A percentile compares a stretch with the other conserved stretches of the same genome.
Conservation (phyloP, 306 rosid genomes). For the Trifolium fragiferum region DNA sequence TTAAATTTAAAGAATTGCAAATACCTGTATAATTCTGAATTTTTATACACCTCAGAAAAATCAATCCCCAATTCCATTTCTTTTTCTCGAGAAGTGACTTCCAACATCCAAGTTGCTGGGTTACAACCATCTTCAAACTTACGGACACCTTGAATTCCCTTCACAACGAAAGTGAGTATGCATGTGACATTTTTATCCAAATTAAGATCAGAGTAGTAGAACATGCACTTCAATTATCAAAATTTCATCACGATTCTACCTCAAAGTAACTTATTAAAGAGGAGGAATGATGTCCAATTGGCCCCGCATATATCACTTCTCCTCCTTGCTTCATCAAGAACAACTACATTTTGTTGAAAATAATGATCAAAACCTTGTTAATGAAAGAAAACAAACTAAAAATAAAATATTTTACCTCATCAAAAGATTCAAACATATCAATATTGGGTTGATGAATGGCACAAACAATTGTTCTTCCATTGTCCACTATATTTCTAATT, state of each 20-base stretch:
- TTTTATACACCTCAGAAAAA: slow-evolving; percentile 39
- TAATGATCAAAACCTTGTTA: neutral
- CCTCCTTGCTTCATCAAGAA: slow-evolving; percentile 57
- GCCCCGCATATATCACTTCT: slow-evolving; percentile 50
- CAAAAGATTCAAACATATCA: slow-evolving; percentile 65
- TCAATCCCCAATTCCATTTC: slow-evolving; percentile 49
- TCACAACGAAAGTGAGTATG: slow-evolving; percentile 15
- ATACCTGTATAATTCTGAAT: slow-evolving; percentile 32
- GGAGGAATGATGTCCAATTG: slow-evolving; percentile 48
- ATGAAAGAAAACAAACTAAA: neutral
- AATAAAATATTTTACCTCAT: slow-evolving; percentile 52
- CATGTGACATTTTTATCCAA: neutral
- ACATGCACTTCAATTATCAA: neutral
- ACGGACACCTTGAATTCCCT: slow-evolving; percentile 47
- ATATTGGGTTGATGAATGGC: slow-evolving; percentile 68
- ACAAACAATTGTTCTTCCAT: slow-evolving; percentile 65
- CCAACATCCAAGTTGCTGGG: slow-evolving; percentile 60
- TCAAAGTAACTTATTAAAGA: slow-evolving; percentile 47
- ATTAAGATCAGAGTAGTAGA: neutral
- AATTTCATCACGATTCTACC: slow-evolving; percentile 32
- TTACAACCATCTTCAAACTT: slow-evolving; percentile 47
- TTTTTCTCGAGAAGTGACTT: slow-evolving; percentile 40
- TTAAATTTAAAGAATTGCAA: neutral
- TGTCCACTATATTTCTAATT: slow-evolving; percentile 59
- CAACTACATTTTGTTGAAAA: slow-evolving; percentile 40